phyloP scores from a whole-genome alignment of 257 asterid genomes.

The Oldenlandia corymbosa region DNA sequence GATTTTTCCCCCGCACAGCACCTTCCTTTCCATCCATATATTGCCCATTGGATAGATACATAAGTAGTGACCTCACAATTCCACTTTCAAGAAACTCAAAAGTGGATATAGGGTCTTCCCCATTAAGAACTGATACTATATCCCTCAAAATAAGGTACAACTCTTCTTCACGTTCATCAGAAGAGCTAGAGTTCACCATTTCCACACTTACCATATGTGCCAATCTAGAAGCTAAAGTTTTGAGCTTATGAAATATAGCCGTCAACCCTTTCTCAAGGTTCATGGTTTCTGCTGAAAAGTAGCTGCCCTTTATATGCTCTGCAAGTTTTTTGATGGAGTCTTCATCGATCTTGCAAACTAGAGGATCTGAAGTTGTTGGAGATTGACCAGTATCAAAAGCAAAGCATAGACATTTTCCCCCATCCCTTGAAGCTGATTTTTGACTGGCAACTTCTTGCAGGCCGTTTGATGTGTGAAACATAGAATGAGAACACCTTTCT shows the following conservation, averaged over 20 bases:
- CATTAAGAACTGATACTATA: conserved; percentile 62
- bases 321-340: conserved; percentile 64
- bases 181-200: conserved; percentile 26
- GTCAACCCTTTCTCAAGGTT: conserved; percentile 71
- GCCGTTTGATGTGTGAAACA: conserved; percentile 47
- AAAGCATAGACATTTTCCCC: conserved; percentile 62
- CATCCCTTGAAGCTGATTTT: conserved; percentile 35
- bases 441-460: conserved; percentile 25
- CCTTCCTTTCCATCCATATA: conserved; percentile 33
- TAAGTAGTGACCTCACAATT: conserved; percentile 57
- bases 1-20: conserved; percentile 11
- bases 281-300: conserved; percentile 52
- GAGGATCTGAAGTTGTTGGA: conserved; percentile 31
- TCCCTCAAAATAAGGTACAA: conserved; percentile 45
- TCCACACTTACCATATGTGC: conserved; percentile 34
- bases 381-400: conserved; percentile 43
- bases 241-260: conserved; percentile 65
- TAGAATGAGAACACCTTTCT: conserved; percentile 40
- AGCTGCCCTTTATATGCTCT: conserved; percentile 50
- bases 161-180: conserved; percentile 49
- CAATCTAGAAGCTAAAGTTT: conserved; percentile 47
- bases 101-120: conserved; percentile 66
- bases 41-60: conserved; percentile 52
- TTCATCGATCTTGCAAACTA: conserved; percentile 61
- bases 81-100: conserved; percentile 99